phyloP scores from a whole-genome alignment of 2,329 filamentous ascomycete species.

The Penicillium crustosum region DNA sequence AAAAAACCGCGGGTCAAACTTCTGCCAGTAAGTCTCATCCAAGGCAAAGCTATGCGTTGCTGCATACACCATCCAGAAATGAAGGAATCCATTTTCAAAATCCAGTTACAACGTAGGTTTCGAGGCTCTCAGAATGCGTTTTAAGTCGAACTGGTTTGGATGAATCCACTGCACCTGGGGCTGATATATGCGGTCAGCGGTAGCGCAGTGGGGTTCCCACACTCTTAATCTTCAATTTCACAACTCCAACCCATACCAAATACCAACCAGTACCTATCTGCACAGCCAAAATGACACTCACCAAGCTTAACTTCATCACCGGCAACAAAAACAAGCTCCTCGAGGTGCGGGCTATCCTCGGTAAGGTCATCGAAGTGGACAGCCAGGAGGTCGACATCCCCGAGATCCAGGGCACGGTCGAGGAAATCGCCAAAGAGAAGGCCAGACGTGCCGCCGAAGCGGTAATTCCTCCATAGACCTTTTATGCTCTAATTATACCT shows the following conservation, averaged over 20 bases:
- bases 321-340: conserved; percentile 91
- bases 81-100: background rate
- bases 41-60: too few relatives aligned
- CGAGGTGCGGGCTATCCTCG: conserved; percentile 86
- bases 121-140: background rate
- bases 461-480: conserved; percentile 50
- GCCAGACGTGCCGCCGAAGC: conserved; percentile 75
- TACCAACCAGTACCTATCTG: background rate
- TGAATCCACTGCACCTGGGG: background rate
- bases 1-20: too few relatives aligned
- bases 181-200: background rate
- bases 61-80: background rate
- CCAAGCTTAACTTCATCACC: conserved; percentile 84
- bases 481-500: background rate
- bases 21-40: too few relatives aligned
- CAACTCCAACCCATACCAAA: conserved; percentile 3
- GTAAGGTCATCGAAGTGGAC: conserved; percentile 67
- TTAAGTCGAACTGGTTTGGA: background rate
- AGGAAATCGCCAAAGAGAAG: conserved; percentile 89
- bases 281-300: conserved; percentile 47
- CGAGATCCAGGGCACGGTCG: conserved; percentile 88
- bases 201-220: background rate
- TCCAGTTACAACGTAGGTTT: background rate
- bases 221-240: background rate
- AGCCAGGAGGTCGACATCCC: conserved; percentile 76